Conservation (phyloP, 805 yeast species). For the Candida maris region DNA sequence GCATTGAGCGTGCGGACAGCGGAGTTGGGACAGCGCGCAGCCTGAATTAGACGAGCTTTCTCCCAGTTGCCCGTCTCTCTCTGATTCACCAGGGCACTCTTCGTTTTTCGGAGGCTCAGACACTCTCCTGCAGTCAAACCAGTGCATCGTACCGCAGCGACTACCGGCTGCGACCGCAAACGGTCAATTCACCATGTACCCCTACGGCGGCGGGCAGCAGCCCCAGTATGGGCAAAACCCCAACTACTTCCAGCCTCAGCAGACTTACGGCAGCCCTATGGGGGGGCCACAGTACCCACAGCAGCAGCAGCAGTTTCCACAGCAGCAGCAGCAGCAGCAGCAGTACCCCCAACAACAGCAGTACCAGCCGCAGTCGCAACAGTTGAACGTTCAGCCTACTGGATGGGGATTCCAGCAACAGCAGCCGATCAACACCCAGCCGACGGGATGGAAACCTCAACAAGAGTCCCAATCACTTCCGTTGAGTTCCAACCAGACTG, state of each 20-base stretch:
- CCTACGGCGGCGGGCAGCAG: slow-evolving; percentile 19
- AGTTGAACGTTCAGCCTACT: slow-evolving; percentile 23
- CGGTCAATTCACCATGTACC: no score
- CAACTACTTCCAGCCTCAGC: slow-evolving; percentile 27
- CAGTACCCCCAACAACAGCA: no score
- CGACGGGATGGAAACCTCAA: slow-evolving; percentile 36
- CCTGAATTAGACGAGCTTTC: no score
- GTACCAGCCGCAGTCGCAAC: slow-evolving; percentile 14
- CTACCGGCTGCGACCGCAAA: no score
- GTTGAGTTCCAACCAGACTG: not conserved
- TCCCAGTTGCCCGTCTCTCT: no score
- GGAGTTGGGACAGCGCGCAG: no score
- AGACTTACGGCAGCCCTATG: slow-evolving; percentile 39
- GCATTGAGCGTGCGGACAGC: no score
- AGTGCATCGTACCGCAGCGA: no score
- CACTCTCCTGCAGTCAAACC: no score
- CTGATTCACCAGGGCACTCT: no score
- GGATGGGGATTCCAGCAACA: slow-evolving; percentile 24
- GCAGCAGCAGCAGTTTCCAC: slow-evolving; percentile 9
- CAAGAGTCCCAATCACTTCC: slow-evolving; percentile 7
- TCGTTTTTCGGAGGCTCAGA: no score
- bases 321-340: slow-evolving; percentile 16
- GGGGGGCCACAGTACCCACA: slow-evolving; percentile 18
- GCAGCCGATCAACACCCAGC: slow-evolving; percentile 27
- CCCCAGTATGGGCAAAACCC: slow-evolving; percentile 34